A percentile compares a stretch with the other conserved stretches of the same genome.
These are phyloP conservation scores for Candida sp. DNA, from an alignment of 1,139 yeast species.

Conservation along the genomic window DNA sequence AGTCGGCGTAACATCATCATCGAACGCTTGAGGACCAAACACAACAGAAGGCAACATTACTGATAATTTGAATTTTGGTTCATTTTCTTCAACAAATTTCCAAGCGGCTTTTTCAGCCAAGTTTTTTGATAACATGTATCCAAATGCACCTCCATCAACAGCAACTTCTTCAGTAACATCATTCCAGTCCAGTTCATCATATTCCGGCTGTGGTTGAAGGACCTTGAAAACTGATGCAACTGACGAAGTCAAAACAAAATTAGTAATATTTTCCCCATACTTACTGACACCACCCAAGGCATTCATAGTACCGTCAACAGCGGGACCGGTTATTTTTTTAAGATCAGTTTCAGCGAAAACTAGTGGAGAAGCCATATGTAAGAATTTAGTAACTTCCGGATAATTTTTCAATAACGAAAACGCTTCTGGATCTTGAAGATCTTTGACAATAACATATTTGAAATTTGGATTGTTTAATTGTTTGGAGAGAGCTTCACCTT, in stretches of 20 bases:
- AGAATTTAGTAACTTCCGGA: constrained; percentile 22
- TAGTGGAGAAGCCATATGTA: constrained; percentile 36
- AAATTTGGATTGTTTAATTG: constrained; percentile 15
- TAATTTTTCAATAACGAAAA: constrained; percentile 30
- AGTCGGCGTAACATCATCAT: constrained; percentile 21
- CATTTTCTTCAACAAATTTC: constrained; percentile 39
- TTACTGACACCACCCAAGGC: constrained; percentile 22
- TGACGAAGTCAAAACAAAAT: constrained; percentile 30
- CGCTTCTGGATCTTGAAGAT: constrained; percentile 23
- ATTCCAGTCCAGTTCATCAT: constrained; percentile 37
- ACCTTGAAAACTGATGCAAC: constrained; percentile 21
- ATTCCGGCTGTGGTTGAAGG: constrained; percentile 7
- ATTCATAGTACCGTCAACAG: constrained; percentile 30
- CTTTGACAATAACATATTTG: constrained; percentile 24
- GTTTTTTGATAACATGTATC: constrained; percentile 31
- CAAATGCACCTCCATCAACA: constrained; percentile 13
- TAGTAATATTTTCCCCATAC: constrained; percentile 21
- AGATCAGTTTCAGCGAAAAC: constrained; percentile 20
- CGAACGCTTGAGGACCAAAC: constrained; percentile 42
- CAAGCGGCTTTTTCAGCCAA: constrained; percentile 46
- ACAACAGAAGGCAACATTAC: constrained; percentile 46
- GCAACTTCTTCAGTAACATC: constrained; percentile 30
- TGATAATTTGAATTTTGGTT: constrained; percentile 37
- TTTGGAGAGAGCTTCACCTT: constrained; percentile 19
- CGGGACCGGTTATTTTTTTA: constrained; percentile 29